phyloP scores from a whole-genome alignment of 2,329 filamentous ascomycete genomes.

The Penicillium digitatum region DNA sequence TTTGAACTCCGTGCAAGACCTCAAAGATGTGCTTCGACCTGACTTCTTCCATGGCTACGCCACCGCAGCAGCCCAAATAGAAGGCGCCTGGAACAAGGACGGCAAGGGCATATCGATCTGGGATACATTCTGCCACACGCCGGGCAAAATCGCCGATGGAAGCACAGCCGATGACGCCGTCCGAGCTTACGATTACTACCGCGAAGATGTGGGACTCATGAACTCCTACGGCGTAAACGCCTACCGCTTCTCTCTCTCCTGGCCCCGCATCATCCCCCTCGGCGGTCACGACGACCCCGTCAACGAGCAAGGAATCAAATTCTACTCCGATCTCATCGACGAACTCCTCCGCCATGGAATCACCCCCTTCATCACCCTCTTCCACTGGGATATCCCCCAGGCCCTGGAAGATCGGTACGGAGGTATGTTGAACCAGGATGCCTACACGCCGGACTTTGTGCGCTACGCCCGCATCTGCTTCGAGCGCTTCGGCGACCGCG shows the following conservation, averaged over 20 bases:
- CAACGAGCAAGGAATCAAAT: slow-evolving; percentile 70
- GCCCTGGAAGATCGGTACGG: slow-evolving; percentile 71
- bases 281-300: slow-evolving; percentile 71
- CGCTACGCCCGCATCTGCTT: slow-evolving; percentile 73
- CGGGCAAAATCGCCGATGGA: slow-evolving; percentile 72
- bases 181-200: slow-evolving; percentile 73
- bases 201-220: slow-evolving; percentile 68
- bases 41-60: slow-evolving; percentile 32
- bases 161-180: slow-evolving; percentile 69
- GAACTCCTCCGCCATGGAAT: slow-evolving; percentile 69
- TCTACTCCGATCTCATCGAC: slow-evolving; percentile 71
- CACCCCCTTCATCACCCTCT: slow-evolving; percentile 71
- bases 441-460: slow-evolving; percentile 73
- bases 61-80: slow-evolving; percentile 56
- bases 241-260: slow-evolving; percentile 78
- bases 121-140: slow-evolving; percentile 72
- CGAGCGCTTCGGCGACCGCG: slow-evolving; percentile 64
- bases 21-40: slow-evolving; percentile 23
- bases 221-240: slow-evolving; percentile 66
- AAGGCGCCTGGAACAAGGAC: slow-evolving; percentile 67
- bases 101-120: slow-evolving; percentile 75
- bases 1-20: slow-evolving; percentile 25
- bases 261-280: slow-evolving; percentile 69
- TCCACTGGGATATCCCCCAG: slow-evolving; percentile 79
- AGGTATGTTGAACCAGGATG: slow-evolving; percentile 68